phyloP scores from a whole-genome alignment of 2,329 filamentous ascomycete genomes.

The Cercospora sp. region DNA sequence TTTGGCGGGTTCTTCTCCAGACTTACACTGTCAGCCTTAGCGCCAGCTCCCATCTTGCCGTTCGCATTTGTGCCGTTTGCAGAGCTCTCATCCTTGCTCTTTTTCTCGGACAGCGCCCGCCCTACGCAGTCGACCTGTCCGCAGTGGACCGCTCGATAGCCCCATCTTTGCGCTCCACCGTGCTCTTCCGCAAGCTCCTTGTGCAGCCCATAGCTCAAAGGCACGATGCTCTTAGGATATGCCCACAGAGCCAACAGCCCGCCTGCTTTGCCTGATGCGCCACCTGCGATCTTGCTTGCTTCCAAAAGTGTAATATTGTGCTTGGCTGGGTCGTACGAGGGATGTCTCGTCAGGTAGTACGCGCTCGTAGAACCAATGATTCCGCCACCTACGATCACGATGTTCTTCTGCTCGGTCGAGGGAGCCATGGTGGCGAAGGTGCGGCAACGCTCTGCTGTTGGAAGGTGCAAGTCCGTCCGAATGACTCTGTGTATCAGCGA shows the following conservation, averaged over 20 bases:
- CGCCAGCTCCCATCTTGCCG: conserved; percentile 28
- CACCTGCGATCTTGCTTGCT: conserved; percentile 80
- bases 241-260: conserved; percentile 90
- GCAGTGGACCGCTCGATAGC: conserved; percentile 77
- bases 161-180: conserved; percentile 76
- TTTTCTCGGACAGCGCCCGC: conserved; percentile 38
- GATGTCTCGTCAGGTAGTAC: conserved; percentile 86
- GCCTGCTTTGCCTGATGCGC: conserved; percentile 91
- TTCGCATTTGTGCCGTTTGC: conserved; percentile 35
- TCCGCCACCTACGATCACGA: conserved; percentile 65
- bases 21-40: conserved; percentile 46
- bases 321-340: conserved; percentile 70
- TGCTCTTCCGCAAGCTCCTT: conserved; percentile 82
- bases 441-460: neutral
- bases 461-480: neutral
- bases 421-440: conserved; percentile 33
- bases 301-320: conserved; percentile 86
- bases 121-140: conserved; percentile 62
- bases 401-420: conserved; percentile 34
- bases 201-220: conserved; percentile 81
- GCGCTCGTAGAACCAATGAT: conserved; percentile 91
- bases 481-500: neutral
- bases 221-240: conserved; percentile 80
- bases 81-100: conserved; percentile 30
- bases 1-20: conserved; percentile 52